Evolutionary conservation across 2,329 filamentous ascomycete genomes (phyloP).

Genomic region (Fusarium nisikadoi): DNA sequence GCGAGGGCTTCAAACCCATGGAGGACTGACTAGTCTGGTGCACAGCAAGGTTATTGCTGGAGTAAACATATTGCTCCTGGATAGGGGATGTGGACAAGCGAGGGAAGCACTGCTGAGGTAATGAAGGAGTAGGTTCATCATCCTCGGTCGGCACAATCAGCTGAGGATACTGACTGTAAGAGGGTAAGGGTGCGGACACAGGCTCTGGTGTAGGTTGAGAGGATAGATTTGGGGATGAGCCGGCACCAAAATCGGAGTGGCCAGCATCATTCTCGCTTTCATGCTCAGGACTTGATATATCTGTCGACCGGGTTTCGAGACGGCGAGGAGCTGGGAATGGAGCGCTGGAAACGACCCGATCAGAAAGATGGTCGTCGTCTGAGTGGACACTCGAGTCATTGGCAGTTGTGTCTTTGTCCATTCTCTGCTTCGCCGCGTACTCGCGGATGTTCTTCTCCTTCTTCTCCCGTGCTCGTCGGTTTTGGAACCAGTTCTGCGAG

Average conservation of each 20-base stretch:
- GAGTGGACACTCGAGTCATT: conserved; percentile 42
- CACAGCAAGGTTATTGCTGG: conserved; percentile 27
- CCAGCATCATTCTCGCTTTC: conserved; percentile 44
- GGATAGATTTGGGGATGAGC: conserved; percentile 38
- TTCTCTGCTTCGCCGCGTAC: conserved; percentile 52
- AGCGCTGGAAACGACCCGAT: conserved; percentile 55
- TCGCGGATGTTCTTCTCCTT: conserved; percentile 66
- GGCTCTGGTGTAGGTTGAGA: conserved; percentile 36
- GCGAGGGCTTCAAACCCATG: conserved; percentile 58
- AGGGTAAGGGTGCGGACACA: conserved; percentile 21
- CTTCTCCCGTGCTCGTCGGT: conserved; percentile 72
- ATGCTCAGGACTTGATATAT: conserved; percentile 38
- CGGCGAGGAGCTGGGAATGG: conserved; percentile 50
- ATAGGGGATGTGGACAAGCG: conserved; percentile 31
- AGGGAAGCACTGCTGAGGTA: conserved; percentile 39
- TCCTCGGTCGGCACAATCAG: conserved; percentile 38
- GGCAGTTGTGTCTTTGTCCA: conserved; percentile 49
- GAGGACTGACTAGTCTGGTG: conserved; percentile 28
- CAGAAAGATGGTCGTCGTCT: conserved; percentile 47
- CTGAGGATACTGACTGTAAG: conserved; percentile 39
- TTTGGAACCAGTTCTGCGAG: conserved; percentile 74
- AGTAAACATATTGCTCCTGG: conserved; percentile 36
- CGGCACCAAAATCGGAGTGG: conserved; percentile 41
- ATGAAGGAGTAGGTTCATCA: conserved; percentile 38
- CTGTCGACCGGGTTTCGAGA: conserved; percentile 12